phyloP scores from a whole-genome alignment of 2,329 filamentous ascomycete species.

The Orbilia ellipsospora region DNA sequence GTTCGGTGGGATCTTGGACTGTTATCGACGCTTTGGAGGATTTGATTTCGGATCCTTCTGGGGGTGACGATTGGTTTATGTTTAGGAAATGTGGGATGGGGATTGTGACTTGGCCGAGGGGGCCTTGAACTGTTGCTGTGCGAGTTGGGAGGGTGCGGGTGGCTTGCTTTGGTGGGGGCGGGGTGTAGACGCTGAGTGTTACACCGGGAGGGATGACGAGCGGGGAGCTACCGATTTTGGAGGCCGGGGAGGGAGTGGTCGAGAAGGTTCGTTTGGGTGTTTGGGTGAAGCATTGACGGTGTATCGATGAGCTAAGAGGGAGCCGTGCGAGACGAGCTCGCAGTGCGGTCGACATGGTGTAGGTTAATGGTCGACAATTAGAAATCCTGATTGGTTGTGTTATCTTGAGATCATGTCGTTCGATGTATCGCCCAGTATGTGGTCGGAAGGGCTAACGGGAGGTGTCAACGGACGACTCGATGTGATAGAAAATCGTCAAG shows the following conservation, averaged over 20 bases:
- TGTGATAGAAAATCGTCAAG: too few species aligned
- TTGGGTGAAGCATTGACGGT: conserved; percentile 34
- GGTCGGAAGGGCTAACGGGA: background rate
- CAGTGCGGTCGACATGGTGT: conserved; percentile 36
- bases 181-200: conserved; percentile 76
- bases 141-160: conserved; percentile 14
- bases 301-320: conserved; percentile 35
- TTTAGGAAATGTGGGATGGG: conserved; percentile 82
- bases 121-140: conserved; percentile 54
- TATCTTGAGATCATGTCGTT: conserved; percentile 45
- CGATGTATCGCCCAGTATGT: background rate
- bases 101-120: conserved; percentile 77
- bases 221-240: conserved; percentile 85
- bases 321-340: conserved; percentile 30
- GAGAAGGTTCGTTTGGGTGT: conserved; percentile 71
- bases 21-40: conserved; percentile 74
- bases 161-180: conserved; percentile 62
- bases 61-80: conserved; percentile 48
- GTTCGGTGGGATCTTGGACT: conserved; percentile 74
- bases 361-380: background rate
- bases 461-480: background rate
- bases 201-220: conserved; percentile 87
- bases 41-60: conserved; percentile 70
- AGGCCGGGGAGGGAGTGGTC: conserved; percentile 73
- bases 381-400: background rate